phyloP scores from a whole-genome alignment of 345 rosid genomes.

The Dipteronia sinensis region DNA sequence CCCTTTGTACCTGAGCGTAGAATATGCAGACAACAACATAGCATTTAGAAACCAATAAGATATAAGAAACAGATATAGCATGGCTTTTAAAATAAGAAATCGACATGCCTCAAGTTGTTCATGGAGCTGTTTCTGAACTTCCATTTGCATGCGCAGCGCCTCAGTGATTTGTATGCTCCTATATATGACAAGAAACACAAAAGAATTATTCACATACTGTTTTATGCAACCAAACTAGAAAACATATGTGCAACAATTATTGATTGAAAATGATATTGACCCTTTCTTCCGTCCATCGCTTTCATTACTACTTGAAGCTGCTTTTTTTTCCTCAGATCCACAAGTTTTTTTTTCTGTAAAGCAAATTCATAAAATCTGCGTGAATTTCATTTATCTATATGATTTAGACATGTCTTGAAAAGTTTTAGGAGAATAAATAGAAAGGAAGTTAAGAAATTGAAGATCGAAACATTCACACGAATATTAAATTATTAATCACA shows the following conservation, averaged over 20 bases:
- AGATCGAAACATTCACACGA: not conserved
- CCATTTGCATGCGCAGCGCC: slow-evolving; percentile 80
- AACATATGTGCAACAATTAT: not conserved
- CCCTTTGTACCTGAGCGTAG: slow-evolving; percentile 62
- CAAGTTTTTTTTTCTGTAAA: slow-evolving; percentile 50
- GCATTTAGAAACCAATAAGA: slow-evolving; percentile 1
- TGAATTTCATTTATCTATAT: not conserved
- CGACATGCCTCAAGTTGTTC: slow-evolving; percentile 82
- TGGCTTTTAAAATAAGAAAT: not conserved
- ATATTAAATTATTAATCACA: not conserved
- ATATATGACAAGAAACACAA: slow-evolving; percentile 7
- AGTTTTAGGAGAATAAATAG: not conserved
- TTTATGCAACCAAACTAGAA: slow-evolving; percentile 15
- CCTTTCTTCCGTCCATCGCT: slow-evolving; percentile 58
- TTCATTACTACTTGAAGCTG: slow-evolving; percentile 46
- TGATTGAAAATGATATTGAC: slow-evolving; percentile 33
- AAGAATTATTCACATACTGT: not conserved
- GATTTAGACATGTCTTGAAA: not conserved
- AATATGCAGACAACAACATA: not conserved
- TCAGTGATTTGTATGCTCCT: slow-evolving; percentile 62
- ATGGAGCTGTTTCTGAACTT: slow-evolving; percentile 84
- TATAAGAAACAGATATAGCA: not conserved
- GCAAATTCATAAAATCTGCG: not conserved
- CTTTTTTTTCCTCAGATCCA: slow-evolving; percentile 64
- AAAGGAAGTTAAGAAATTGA: not conserved